Percentiles rank a stretch among this genome's conserved stretches.
phyloP scores from a whole-genome alignment of 208 protist genomes.

The Lotmaria passim region DNA sequence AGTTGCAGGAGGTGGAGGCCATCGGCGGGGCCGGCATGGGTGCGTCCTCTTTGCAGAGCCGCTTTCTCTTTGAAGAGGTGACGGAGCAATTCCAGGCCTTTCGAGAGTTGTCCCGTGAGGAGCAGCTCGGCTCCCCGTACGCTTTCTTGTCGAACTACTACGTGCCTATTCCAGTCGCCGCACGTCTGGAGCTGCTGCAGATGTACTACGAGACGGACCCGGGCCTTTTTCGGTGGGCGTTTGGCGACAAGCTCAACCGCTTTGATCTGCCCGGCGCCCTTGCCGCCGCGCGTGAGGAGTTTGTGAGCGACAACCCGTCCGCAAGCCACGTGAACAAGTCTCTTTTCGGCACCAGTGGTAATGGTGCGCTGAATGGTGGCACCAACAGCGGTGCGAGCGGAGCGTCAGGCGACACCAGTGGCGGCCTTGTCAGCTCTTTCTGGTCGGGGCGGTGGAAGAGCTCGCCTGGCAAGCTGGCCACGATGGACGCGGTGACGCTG shows the following conservation, averaged over 20 bases:
- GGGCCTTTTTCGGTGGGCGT: constrained; percentile 64
- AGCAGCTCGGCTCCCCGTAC: constrained; percentile 74
- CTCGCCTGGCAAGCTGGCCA: constrained; percentile 26
- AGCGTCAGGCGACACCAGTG: background rate
- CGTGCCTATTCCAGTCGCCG: constrained; percentile 60
- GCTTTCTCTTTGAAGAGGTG: constrained; percentile 68
- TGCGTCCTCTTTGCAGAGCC: constrained; percentile 42
- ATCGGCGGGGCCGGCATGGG: constrained; percentile 27
- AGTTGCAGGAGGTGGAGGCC: constrained; percentile 45
- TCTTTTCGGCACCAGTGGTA: background rate
- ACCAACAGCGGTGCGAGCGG: background rate
- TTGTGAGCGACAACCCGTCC: constrained; percentile 1
- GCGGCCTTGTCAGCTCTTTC: constrained; percentile 16
- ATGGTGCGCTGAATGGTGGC: background rate
- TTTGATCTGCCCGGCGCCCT: constrained; percentile 41
- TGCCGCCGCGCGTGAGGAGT: constrained; percentile 23
- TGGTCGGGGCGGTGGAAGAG: constrained; percentile 39
- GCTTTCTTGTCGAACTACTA: constrained; percentile 82
- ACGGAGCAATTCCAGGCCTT: constrained; percentile 82
- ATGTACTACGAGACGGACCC: constrained; percentile 82
- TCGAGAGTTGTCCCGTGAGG: constrained; percentile 56
- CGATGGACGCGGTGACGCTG: constrained; percentile 27
- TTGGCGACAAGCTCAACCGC: constrained; percentile 70
- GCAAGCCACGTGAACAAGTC: background rate
- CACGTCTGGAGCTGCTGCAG: constrained; percentile 70